phyloP scores from a whole-genome alignment of 164 flowering plant species.

The Chimonanthus salicifolius region DNA sequence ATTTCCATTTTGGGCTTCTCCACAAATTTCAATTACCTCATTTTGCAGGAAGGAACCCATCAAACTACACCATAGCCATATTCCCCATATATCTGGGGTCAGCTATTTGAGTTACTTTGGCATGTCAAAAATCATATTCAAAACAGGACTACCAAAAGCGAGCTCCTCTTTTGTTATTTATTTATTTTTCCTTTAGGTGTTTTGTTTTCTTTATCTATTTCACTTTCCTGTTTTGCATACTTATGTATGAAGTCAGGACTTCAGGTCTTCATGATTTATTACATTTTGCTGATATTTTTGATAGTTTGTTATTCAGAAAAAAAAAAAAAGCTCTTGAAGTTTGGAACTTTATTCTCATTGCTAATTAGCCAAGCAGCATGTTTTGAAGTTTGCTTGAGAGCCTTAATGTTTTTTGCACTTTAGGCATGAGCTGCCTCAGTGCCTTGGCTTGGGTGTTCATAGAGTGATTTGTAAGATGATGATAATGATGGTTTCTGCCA shows the following conservation, averaged over 20 bases:
- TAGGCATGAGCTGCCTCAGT: no score
- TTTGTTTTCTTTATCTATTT: background rate
- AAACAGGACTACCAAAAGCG: background rate
- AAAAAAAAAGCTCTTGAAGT: background rate
- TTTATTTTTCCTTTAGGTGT: background rate
- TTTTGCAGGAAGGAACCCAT: background rate
- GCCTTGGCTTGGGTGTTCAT: no score
- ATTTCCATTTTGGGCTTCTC: background rate
- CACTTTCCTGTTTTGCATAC: no score
- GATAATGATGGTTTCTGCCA: no score
- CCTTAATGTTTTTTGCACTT: no score
- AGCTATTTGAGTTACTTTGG: background rate
- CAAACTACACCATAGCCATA: background rate
- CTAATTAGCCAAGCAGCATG: no score
- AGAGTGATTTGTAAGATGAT: no score
- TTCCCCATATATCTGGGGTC: background rate
- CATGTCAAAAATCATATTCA: background rate
- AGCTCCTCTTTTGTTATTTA: background rate
- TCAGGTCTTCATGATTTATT: background rate
- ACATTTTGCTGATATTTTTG: no score
- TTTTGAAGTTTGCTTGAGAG: no score
- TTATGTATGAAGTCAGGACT: background rate
- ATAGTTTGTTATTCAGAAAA: background rate
- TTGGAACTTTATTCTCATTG: background rate
- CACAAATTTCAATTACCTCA: background rate